A percentile compares a stretch with the other conserved stretches of the same genome.
phyloP scores from a whole-genome alignment of 2,329 filamentous ascomycete species.

The Pezicula radicicola region DNA sequence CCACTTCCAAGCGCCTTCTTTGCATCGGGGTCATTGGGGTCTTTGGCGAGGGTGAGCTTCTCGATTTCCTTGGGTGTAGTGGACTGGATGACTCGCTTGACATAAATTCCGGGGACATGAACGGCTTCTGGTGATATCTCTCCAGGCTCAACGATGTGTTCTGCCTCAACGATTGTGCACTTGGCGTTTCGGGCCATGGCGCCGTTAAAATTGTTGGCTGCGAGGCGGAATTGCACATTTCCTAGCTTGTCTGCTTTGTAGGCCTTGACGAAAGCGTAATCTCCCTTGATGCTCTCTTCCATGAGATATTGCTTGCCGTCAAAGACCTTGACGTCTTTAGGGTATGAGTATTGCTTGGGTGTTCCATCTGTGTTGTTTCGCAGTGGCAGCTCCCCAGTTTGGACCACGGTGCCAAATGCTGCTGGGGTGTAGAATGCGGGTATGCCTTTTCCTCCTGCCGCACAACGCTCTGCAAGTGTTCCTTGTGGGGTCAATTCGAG shows the following conservation, averaged over 20 bases:
- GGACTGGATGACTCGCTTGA: constrained; percentile 83
- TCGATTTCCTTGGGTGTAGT: constrained; percentile 79
- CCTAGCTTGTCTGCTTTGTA: constrained; percentile 90
- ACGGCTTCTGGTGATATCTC: constrained; percentile 82
- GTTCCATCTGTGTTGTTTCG: constrained; percentile 75
- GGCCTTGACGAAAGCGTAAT: constrained; percentile 92
- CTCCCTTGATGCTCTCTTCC: constrained; percentile 83
- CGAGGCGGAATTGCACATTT: constrained; percentile 85
- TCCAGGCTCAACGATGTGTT: constrained; percentile 87
- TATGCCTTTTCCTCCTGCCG: constrained; percentile 83
- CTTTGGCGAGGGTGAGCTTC: constrained; percentile 76
- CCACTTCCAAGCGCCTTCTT: constrained; percentile 29
- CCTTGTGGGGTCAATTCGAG: constrained; percentile 91
- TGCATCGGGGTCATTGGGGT: constrained; percentile 25
- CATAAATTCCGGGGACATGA: constrained; percentile 87
- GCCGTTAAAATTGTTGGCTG: constrained; percentile 90
- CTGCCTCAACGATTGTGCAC: constrained; percentile 87
- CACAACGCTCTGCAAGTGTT: constrained; percentile 84
- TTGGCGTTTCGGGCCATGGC: constrained; percentile 91
- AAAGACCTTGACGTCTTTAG: constrained; percentile 89
- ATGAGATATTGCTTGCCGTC: constrained; percentile 87
- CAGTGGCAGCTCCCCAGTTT: constrained; percentile 86
- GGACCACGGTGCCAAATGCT: constrained; percentile 74
- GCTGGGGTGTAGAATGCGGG: constrained; percentile 93
- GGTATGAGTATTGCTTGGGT: constrained; percentile 70